Percentiles rank a stretch among this genome's conserved stretches.
phyloP scores from a whole-genome alignment of 2,329 filamentous ascomycete genomes.

The Exophiala lecanii-corni region DNA sequence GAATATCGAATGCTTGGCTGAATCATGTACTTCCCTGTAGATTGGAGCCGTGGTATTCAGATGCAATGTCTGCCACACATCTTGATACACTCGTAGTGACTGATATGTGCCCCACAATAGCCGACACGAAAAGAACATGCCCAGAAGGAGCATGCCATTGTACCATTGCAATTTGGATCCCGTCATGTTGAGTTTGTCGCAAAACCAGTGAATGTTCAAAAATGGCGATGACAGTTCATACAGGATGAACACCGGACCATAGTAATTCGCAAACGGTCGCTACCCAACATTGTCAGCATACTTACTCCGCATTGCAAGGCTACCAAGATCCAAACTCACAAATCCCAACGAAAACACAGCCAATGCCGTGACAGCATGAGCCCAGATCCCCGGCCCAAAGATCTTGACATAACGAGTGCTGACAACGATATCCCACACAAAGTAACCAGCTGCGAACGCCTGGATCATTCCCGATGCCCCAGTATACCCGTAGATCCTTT shows the following conservation, averaged over 20 bases:
- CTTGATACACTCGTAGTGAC: constrained; percentile 54
- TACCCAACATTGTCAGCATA: constrained; percentile 30
- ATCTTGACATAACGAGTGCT: constrained; percentile 52
- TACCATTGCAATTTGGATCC: constrained; percentile 58
- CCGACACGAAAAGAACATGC: constrained; percentile 58
- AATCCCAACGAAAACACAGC: constrained; percentile 60
- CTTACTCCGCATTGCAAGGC: too few relatives aligned
- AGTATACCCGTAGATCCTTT: constrained; percentile 58
- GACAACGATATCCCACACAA: constrained; percentile 59
- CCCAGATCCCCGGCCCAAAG: constrained; percentile 58
- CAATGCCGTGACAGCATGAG: constrained; percentile 58
- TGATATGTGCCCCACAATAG: constrained; percentile 61
- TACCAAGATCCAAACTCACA: constrained; percentile 53
- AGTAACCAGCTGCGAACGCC: constrained; percentile 59
- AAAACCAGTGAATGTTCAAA: constrained; percentile 67
- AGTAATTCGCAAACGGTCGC: constrained; percentile 63
- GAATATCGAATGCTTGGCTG: constrained; percentile 18
- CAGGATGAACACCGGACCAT: constrained; percentile 61
- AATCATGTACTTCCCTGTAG: constrained; percentile 26
- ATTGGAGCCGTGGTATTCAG: constrained; percentile 33
- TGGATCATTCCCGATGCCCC: constrained; percentile 56
- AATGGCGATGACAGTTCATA: constrained; percentile 64
- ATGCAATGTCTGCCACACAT: constrained; percentile 53
- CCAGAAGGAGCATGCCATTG: constrained; percentile 57
- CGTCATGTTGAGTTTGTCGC: constrained; percentile 62